Conservation (phyloP, 2,329 filamentous ascomycete genomes). For the Trichoderma lentiforme region DNA sequence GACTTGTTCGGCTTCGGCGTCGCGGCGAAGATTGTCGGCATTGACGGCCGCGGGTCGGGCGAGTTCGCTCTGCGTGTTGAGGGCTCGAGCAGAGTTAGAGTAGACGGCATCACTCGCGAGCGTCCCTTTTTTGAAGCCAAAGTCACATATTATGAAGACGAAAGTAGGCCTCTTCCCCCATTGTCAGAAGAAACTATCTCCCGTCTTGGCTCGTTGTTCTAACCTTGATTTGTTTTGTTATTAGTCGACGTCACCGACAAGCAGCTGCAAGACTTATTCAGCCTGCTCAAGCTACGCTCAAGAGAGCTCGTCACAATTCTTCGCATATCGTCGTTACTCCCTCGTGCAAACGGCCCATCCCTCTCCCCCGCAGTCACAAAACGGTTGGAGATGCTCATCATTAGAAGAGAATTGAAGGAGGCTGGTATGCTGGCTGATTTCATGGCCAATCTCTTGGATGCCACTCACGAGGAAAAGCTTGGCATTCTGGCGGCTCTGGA, state of each 20-base stretch:
- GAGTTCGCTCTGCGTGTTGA: constrained; percentile 86
- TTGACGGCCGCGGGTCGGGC: constrained; percentile 69
- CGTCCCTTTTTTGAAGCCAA: constrained; percentile 83
- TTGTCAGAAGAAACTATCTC: neutral
- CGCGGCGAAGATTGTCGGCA: constrained; percentile 71
- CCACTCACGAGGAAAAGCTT: constrained; percentile 86
- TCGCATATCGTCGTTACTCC: constrained; percentile 78
- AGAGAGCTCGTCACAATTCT: constrained; percentile 82
- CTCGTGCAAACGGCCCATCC: constrained; percentile 60
- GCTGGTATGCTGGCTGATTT: constrained; percentile 89
- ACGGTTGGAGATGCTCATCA: constrained; percentile 82
- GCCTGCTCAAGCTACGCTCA: constrained; percentile 77
- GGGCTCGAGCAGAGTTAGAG: constrained; percentile 71
- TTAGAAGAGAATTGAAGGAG: constrained; percentile 74
- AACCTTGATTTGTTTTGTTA: neutral
- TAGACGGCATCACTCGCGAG: constrained; percentile 66
- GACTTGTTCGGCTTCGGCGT: constrained; percentile 84
- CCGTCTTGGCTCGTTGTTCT: neutral
- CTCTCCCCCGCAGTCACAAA: constrained; percentile 83
- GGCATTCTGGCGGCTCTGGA: constrained; percentile 78
- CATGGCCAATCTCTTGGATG: constrained; percentile 90
- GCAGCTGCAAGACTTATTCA: constrained; percentile 68
- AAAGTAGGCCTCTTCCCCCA: constrained; percentile 45
- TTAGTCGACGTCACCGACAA: constrained; percentile 46
- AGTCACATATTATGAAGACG: constrained; percentile 68